Conservation (phyloP, 2,329 filamentous ascomycete species). For the Botrytis galanthina region DNA sequence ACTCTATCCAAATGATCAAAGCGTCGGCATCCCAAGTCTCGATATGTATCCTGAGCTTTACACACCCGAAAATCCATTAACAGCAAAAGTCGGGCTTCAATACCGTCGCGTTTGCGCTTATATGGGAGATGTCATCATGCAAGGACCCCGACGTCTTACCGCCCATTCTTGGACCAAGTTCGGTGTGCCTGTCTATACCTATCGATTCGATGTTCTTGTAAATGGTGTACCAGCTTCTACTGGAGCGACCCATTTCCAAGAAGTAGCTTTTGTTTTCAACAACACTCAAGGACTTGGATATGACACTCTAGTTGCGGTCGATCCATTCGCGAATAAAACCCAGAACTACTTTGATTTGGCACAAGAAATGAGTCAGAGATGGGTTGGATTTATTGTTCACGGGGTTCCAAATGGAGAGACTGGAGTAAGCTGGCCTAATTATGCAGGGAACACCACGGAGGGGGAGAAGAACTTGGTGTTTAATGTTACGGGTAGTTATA, state of each 20-base stretch:
- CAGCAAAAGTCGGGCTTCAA: slow-evolving; percentile 40
- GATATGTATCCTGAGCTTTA: slow-evolving; percentile 26
- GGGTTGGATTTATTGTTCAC: slow-evolving; percentile 22
- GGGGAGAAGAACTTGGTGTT: slow-evolving; percentile 11
- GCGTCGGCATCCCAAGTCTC: slow-evolving; percentile 46
- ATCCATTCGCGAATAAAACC: not conserved
- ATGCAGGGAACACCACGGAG: not conserved
- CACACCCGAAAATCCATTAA: slow-evolving; percentile 23
- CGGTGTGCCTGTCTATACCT: slow-evolving; percentile 37
- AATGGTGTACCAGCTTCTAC: slow-evolving; percentile 33
- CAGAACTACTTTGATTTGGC: slow-evolving; percentile 14
- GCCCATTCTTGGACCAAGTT: slow-evolving; percentile 23
- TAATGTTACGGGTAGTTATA: not conserved
- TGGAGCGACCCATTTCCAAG: slow-evolving; percentile 45
- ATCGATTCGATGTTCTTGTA: slow-evolving; percentile 46
- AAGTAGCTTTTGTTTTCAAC: slow-evolving; percentile 54
- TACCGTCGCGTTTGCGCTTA: slow-evolving; percentile 22
- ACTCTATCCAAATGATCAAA: slow-evolving; percentile 51
- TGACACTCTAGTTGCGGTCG: slow-evolving; percentile 37
- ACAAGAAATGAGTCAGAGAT: slow-evolving; percentile 22
- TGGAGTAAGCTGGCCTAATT: not conserved
- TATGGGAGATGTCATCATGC: slow-evolving; percentile 25
- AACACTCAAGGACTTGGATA: slow-evolving; percentile 51
- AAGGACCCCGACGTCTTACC: slow-evolving; percentile 20
- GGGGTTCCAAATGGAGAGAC: slow-evolving; percentile 22